phyloP scores from a whole-genome alignment of 768 basidiomycete genomes.

The Russula brevipes region DNA sequence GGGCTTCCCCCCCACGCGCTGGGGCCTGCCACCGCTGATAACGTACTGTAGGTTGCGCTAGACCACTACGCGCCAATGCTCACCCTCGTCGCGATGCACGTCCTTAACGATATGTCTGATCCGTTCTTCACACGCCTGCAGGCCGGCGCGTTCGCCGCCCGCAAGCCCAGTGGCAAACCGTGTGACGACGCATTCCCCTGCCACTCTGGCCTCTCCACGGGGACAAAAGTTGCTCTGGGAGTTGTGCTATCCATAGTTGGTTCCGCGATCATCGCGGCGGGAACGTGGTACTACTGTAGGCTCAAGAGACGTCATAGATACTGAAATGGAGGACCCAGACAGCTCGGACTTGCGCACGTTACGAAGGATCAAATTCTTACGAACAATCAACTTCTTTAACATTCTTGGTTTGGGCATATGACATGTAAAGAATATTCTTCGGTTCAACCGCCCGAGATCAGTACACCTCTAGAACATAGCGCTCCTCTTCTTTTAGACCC shows the following conservation, averaged over 20 bases:
- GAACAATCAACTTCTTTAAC: neutral
- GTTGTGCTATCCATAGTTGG: conserved; percentile 61
- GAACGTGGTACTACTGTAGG: conserved; percentile 26
- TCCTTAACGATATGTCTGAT: conserved; percentile 60
- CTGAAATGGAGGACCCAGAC: neutral
- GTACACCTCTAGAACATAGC: conserved; percentile 90
- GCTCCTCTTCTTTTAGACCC: conserved; percentile 90
- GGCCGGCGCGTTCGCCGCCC: conserved; percentile 59
- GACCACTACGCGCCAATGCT: conserved; percentile 90
- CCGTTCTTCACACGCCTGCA: conserved; percentile 73
- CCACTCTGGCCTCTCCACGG: conserved; percentile 49
- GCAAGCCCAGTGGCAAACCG: conserved; percentile 61
- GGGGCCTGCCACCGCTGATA: neutral
- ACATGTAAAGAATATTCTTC: neutral
- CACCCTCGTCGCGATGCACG: conserved; percentile 75
- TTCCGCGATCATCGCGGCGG: conserved; percentile 46
- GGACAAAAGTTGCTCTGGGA: conserved; percentile 65
- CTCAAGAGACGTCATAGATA: conserved; percentile 15
- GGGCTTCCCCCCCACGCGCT: neutral
- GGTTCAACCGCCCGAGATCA: neutral
- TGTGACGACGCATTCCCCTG: conserved; percentile 68
- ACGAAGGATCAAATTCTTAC: neutral
- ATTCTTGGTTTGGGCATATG: neutral
- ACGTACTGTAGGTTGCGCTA: conserved; percentile 51
- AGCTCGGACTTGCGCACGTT: neutral